Conservation (phyloP, 352 stramenopile genomes). For the Phytophthora cryptogea region DNA sequence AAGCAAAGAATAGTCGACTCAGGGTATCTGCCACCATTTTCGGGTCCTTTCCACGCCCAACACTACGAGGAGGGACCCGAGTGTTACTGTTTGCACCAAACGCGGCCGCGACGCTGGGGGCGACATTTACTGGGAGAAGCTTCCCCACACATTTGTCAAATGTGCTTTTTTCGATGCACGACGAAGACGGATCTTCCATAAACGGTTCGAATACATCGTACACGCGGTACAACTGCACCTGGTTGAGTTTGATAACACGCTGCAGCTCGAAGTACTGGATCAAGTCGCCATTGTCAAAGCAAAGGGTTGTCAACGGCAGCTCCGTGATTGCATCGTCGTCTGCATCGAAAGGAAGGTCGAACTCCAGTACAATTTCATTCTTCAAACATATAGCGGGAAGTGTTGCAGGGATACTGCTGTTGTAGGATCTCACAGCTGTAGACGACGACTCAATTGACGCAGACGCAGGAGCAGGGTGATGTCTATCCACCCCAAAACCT, state of each 20-base stretch:
- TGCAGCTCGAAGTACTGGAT: slow-evolving; percentile 85
- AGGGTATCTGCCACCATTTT: slow-evolving; percentile 83
- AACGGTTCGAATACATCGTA: slow-evolving; percentile 79
- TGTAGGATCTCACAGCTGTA: slow-evolving; percentile 51
- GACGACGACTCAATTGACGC: slow-evolving; percentile 66
- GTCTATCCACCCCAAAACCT: neutral
- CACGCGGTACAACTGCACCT: slow-evolving; percentile 66
- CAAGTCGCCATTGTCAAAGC: slow-evolving; percentile 85
- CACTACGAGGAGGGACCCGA: slow-evolving; percentile 58
- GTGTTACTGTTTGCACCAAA: slow-evolving; percentile 71
- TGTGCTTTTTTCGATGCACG: slow-evolving; percentile 80
- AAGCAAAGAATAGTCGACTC: slow-evolving; percentile 84
- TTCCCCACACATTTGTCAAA: slow-evolving; percentile 77
- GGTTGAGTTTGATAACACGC: slow-evolving; percentile 69
- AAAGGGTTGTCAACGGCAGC: slow-evolving; percentile 67
- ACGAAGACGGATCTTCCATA: slow-evolving; percentile 52
- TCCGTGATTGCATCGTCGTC: slow-evolving; percentile 68
- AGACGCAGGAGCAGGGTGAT: slow-evolving; percentile 25
- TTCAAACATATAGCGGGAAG: slow-evolving; percentile 77
- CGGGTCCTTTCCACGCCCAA: slow-evolving; percentile 65
- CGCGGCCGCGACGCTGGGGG: slow-evolving; percentile 53
- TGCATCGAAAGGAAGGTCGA: slow-evolving; percentile 74
- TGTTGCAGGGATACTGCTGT: slow-evolving; percentile 59
- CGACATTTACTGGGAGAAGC: slow-evolving; percentile 60
- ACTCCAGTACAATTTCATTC: slow-evolving; percentile 85